A percentile compares a stretch with the other conserved stretches of the same genome.
phyloP scores from a whole-genome alignment of 495 filamentous ascomycete species.

The Annulohypoxylon maeteangense region DNA sequence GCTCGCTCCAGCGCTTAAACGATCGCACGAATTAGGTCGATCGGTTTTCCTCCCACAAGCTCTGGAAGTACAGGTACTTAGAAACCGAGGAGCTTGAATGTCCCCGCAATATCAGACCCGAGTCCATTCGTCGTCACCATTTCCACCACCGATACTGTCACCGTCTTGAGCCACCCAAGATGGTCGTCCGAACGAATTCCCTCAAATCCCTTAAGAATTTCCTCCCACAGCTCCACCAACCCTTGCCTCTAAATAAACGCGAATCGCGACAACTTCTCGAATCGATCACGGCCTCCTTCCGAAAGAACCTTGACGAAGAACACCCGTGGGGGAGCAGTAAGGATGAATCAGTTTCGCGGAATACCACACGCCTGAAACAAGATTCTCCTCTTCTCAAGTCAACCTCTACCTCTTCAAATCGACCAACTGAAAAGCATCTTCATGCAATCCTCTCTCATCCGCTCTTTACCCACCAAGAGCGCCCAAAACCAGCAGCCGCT shows the following conservation, averaged over 20 bases:
- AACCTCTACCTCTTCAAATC: slow-evolving; percentile 8
- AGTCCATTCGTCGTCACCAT: slow-evolving; percentile 6
- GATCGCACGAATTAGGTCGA: neutral
- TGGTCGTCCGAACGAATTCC: slow-evolving; percentile 44
- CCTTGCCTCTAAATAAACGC: slow-evolving; percentile 70
- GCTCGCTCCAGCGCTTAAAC: neutral
- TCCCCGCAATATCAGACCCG: slow-evolving; percentile 8
- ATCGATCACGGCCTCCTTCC: slow-evolving; percentile 79
- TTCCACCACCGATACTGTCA: neutral
- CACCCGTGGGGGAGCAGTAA: slow-evolving; percentile 58
- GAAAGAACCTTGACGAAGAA: slow-evolving; percentile 73
- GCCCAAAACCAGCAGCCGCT: neutral
- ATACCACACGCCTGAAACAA: slow-evolving; percentile 37
- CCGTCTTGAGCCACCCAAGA: slow-evolving; percentile 19
- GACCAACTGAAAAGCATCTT: slow-evolving; percentile 66
- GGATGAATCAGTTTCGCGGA: slow-evolving; percentile 28
- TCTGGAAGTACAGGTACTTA: neutral
- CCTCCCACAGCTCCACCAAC: slow-evolving; percentile 71
- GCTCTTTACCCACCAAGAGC: slow-evolving; percentile 56
- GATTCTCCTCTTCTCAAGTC: slow-evolving; percentile 24
- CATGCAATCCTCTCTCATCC: slow-evolving; percentile 77
- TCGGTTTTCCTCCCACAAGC: neutral
- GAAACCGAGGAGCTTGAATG: neutral
- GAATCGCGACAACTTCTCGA: slow-evolving; percentile 75
- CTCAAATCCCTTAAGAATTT: slow-evolving; percentile 60